Conservation (phyloP, 257 asterid genomes). For the Lantana camara region DNA sequence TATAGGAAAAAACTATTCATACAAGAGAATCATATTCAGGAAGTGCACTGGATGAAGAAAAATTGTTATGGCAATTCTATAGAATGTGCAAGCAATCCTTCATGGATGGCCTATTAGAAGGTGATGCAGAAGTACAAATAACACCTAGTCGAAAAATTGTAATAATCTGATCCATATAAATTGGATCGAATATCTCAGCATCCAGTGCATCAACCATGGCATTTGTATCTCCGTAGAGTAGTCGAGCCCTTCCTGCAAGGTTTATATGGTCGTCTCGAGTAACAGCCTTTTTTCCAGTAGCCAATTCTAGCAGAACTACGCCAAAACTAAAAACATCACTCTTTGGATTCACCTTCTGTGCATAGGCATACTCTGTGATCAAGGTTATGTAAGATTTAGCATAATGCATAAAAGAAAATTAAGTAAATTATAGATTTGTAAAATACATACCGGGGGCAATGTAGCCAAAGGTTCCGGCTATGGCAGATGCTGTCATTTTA, state of each 20-base stretch:
- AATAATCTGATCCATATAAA: constrained; percentile 28
- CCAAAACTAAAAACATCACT: constrained; percentile 43
- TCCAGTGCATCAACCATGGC: constrained; percentile 28
- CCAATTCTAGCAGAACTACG: too few species aligned
- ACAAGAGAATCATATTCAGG: not conserved
- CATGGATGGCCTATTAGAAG: too few species aligned
- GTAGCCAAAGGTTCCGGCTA: constrained; percentile 72
- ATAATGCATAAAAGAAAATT: not conserved
- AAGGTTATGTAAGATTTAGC: constrained; percentile 6
- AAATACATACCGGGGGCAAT: constrained; percentile 62
- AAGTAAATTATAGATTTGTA: not conserved
- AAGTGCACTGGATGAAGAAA: constrained; percentile 15
- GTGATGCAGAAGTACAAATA: too few species aligned
- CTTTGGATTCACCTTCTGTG: constrained; percentile 34
- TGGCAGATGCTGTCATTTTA: too few species aligned
- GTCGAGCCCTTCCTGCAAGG: constrained; percentile 39
- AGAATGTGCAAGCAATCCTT: constrained; percentile 42
- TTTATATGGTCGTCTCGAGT: too few species aligned
- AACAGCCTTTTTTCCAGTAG: too few species aligned
- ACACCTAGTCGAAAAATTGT: constrained; percentile 38
- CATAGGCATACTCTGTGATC: constrained; percentile 37
- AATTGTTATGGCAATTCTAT: constrained; percentile 15
- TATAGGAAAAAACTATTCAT: not conserved
- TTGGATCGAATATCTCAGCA: constrained; percentile 31
- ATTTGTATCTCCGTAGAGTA: constrained; percentile 13